Conservation (phyloP, 345 rosid genomes). For the Brassica juncea region DNA sequence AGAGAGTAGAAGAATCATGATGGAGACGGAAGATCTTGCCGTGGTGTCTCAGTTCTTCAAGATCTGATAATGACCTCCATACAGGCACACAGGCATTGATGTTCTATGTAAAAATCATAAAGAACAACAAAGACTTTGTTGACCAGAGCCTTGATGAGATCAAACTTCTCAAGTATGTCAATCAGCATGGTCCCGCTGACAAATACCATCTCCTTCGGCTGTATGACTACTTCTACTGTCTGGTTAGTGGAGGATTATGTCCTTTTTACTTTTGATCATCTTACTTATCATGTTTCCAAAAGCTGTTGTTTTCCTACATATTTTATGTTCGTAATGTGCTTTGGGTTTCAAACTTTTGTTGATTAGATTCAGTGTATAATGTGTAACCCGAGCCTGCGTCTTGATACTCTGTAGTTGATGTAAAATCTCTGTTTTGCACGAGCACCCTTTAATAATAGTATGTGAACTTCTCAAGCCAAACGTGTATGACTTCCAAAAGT, state of each 20-base stretch:
- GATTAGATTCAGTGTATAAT: no score
- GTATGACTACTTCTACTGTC: slow-evolving; percentile 90
- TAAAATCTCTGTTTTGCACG: slow-evolving; percentile 50
- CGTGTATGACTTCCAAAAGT: slow-evolving; percentile 92
- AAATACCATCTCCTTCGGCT: slow-evolving; percentile 87
- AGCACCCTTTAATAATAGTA: slow-evolving; percentile 86
- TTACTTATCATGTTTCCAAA: no score
- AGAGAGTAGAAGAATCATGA: slow-evolving; percentile 73
- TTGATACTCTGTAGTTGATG: no score
- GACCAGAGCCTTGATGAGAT: slow-evolving; percentile 99
- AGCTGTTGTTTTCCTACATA: not conserved
- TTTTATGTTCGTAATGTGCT: no score
- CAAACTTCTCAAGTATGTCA: slow-evolving; percentile 91
- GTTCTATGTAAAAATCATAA: slow-evolving; percentile 94
- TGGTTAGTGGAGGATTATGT: slow-evolving; percentile 43
- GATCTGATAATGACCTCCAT: slow-evolving; percentile 78
- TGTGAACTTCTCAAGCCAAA: slow-evolving; percentile 98
- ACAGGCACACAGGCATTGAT: slow-evolving; percentile 93
- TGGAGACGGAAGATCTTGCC: no score
- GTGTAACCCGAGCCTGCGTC: no score
- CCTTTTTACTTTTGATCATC: no score
- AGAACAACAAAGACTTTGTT: slow-evolving; percentile 96
- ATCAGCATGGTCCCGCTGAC: slow-evolving; percentile 96
- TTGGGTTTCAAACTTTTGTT: no score
- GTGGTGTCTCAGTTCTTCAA: slow-evolving; percentile 78